Evolutionary conservation across 345 rosid genomes (phyloP), one percentile per base, ranked within the genome.

Genomic region (Dovyalis caffra): DNA sequence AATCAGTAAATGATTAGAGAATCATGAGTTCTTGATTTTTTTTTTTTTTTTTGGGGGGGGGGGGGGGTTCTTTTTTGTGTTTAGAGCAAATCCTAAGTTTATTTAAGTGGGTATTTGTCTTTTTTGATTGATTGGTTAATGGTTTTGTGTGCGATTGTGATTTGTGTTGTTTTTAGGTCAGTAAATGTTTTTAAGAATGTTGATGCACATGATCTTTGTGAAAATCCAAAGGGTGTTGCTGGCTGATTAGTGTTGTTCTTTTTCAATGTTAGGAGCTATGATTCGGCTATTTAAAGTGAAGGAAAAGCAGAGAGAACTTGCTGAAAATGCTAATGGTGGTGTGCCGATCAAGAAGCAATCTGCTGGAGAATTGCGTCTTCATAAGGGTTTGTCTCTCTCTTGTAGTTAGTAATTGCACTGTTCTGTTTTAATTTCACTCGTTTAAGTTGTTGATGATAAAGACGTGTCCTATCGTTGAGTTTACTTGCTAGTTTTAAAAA

Each of bases 311-410:
- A 76, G 71, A 38, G 80, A 73, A 32, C 83, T 45, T 34, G 83
- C 77, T 45, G 83, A 80, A 61, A 80, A 76, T 64, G 83, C 83
- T 8, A 68, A 68, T 38, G 83, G 83, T 62, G 83, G 83, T 26
- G 74, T 47, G 12, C 83, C 80, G 4, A 16, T 68, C 25, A 80
- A 80, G 37, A 80, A 80, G 75, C 83, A 80, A 73, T 62, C 43
- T 29, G 80, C 83, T 73, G 83, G 83, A 38, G 83, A 80, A 68
- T 76, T 80, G 56, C 83, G 83, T 68, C 77, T 80, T 72, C 75
- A 80, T 45, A 80, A 80, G 68, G 83, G 83, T 76, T 62, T 35
- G 77, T 69, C 25, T 40, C 61, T 69, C 25, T 40, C 61, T 47
- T 47, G n/a, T 53, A 18, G 14, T 32, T n/a, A 15, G 16, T n/a